phyloP scores from a whole-genome alignment of 129 eudicot genomes.

The Scalesia atractyloides region DNA sequence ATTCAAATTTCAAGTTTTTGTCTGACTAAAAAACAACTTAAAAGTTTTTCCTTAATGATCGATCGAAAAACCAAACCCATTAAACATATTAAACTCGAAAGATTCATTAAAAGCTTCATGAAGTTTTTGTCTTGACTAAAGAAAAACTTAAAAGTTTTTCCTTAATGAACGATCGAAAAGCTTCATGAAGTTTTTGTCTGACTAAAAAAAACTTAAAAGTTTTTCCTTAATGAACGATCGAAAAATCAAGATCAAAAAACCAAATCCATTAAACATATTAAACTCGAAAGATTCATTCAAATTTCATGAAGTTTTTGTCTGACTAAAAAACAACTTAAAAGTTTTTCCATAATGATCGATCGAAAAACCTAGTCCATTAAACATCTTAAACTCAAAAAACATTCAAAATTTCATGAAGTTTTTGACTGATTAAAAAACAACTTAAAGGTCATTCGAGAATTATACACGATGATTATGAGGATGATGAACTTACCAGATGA shows the following conservation, averaged over 20 bases:
- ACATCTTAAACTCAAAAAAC: background rate
- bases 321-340: background rate
- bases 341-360: too few species aligned
- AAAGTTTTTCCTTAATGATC: too few species aligned
- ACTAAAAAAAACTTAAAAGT: background rate
- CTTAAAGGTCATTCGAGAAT: conserved; percentile 13
- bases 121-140: too few species aligned
- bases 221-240: too few species aligned
- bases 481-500: conserved; percentile 19
- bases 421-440: too few species aligned
- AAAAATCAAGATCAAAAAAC: background rate
- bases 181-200: background rate
- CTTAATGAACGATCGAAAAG: too few species aligned
- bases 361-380: background rate
- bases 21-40: background rate
- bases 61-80: background rate
- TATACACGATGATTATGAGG: background rate
- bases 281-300: background rate
- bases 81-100: background rate
- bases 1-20: background rate
- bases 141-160: too few species aligned
- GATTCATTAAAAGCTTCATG: background rate
- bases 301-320: background rate
- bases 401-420: too few species aligned
- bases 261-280: background rate